Conservation (phyloP, 352 stramenopile species). For the Paralagenidium karlingii region DNA sequence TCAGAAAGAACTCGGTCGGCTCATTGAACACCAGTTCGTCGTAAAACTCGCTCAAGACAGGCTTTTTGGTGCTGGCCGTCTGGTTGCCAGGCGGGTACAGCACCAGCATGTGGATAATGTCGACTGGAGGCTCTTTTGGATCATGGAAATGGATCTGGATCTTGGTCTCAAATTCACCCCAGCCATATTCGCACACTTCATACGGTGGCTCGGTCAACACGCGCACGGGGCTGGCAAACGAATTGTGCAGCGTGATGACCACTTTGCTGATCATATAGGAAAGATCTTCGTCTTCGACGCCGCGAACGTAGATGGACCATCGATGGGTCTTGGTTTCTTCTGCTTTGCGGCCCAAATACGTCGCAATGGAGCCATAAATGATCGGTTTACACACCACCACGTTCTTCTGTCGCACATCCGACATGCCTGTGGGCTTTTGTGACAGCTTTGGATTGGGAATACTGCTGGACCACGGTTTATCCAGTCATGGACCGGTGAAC, state of each 20-base stretch:
- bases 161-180: slow-evolving; percentile 96
- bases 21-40: slow-evolving; percentile 98
- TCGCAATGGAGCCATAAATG: slow-evolving; percentile 90
- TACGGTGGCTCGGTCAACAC: slow-evolving; percentile 92
- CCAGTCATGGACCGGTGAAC: background rate
- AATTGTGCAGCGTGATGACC: slow-evolving; percentile 95
- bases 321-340: slow-evolving; percentile 92
- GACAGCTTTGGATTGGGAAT: background rate
- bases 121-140: slow-evolving; percentile 82
- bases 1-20: slow-evolving; percentile 92
- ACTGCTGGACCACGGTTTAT: background rate
- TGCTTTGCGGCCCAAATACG: slow-evolving; percentile 85
- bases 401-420: slow-evolving; percentile 57
- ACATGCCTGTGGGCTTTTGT: slow-evolving; percentile 47
- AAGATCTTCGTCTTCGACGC: slow-evolving; percentile 90
- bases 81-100: slow-evolving; percentile 77
- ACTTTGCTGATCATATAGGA: slow-evolving; percentile 93
- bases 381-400: slow-evolving; percentile 88
- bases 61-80: slow-evolving; percentile 85
- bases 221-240: slow-evolving; percentile 89
- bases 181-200: slow-evolving; percentile 94
- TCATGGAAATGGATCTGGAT: slow-evolving; percentile 96
- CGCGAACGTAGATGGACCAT: slow-evolving; percentile 92
- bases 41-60: slow-evolving; percentile 93
- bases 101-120: slow-evolving; percentile 82